Evolutionary conservation across 1,139 yeast species (phyloP).

Genomic region (Zhuliangozyma blackwelliae): DNA sequence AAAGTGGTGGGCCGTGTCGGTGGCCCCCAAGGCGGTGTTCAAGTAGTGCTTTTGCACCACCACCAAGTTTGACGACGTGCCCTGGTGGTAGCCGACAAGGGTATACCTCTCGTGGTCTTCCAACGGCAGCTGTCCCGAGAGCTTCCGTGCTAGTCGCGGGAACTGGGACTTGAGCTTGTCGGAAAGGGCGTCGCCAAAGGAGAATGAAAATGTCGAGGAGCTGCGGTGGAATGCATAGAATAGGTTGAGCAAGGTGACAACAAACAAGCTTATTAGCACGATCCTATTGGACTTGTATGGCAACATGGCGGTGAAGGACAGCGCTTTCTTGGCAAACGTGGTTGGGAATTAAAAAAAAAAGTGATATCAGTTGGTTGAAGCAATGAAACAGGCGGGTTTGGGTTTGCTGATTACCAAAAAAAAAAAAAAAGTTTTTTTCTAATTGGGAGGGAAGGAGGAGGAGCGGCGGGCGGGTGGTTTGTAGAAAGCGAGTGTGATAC

Average conservation of each 20-base stretch:
- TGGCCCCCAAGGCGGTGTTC: constrained; percentile 5
- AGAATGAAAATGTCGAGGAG: neutral
- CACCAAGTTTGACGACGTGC: constrained; percentile 12
- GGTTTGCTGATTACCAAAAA: too few species aligned
- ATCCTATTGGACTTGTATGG: too few species aligned
- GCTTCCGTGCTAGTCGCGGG: constrained; percentile 1
- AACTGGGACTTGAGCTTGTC: constrained; percentile 1
- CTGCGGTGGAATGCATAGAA: constrained; percentile 5
- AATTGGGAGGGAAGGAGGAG: too few species aligned
- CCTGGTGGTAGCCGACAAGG: constrained; percentile 15
- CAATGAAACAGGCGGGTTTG: too few species aligned
- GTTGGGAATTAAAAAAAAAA: too few species aligned
- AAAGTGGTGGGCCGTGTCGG: constrained; percentile 10
- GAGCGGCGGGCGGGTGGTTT: too few species aligned
- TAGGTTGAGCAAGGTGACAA: constrained; percentile 6
- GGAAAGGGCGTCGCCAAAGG: neutral
- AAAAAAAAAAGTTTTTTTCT: too few species aligned
- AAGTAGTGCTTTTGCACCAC: constrained; percentile 14
- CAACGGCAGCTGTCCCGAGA: neutral
- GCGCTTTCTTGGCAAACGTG: too few species aligned
- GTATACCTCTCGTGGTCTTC: constrained; percentile 7
- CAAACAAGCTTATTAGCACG: constrained; percentile 3
- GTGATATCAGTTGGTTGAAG: too few species aligned
- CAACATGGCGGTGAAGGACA: too few species aligned
- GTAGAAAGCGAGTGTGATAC: too few species aligned